Conservation (phyloP, 768 basidiomycete species). For the Cubamyces sp. region DNA sequence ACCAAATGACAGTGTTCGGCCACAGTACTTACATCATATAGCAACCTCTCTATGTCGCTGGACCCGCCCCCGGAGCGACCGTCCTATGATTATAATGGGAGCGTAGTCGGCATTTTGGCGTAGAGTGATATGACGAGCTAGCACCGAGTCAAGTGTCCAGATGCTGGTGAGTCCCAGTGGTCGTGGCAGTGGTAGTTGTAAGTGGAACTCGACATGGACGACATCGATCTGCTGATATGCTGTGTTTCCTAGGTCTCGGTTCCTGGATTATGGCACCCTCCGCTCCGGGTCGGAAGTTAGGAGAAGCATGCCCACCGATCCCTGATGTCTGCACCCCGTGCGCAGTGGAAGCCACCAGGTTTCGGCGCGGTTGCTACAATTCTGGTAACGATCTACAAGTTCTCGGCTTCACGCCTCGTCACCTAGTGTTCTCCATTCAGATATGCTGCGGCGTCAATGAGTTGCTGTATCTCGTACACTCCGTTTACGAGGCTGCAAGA, state of each 20-base stretch:
- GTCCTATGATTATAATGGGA: no score
- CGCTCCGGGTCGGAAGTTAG: slow-evolving; percentile 15
- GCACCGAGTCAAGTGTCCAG: no score
- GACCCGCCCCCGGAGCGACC: no score
- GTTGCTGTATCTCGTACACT: neutral
- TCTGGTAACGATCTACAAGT: slow-evolving; percentile 3
- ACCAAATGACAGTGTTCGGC: no score
- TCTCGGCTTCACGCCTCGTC: neutral
- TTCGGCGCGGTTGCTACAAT: no score
- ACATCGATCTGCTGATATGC: slow-evolving; percentile 4
- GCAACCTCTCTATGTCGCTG: no score
- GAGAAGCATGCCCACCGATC: slow-evolving; percentile 6
- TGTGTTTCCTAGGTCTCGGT: neutral
- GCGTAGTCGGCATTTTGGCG: no score
- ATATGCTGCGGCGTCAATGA: neutral
- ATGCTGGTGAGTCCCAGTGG: no score
- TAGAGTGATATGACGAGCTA: no score
- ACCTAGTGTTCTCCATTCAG: neutral
- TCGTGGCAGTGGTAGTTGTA: no score
- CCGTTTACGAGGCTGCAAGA: neutral
- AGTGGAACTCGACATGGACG: neutral
- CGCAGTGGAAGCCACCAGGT: no score
- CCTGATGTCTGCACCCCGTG: neutral
- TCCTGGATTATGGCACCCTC: slow-evolving; percentile 17
- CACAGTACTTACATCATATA: no score